A percentile compares a stretch with the other conserved stretches of the same genome.
These are phyloP conservation scores for Magnusiomyces tetraspermus DNA, from an alignment of 1,139 yeast species.

Conservation along the genomic window DNA sequence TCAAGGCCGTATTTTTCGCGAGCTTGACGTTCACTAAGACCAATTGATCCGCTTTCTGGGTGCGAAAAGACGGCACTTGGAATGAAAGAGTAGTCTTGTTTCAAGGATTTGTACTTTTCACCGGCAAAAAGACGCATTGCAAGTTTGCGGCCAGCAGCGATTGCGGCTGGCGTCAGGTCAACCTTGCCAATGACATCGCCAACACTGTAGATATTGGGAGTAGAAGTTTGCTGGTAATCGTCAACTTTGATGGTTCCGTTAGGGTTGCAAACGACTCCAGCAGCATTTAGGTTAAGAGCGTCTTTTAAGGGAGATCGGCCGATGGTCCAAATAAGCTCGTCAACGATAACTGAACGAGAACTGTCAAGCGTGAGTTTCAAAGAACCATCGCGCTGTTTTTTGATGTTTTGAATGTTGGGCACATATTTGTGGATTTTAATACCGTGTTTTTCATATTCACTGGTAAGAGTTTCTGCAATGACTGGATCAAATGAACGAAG, in stretches of 20 bases:
- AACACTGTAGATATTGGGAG: constrained; percentile 64
- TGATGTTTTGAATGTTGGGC: constrained; percentile 48
- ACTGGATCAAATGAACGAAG: constrained; percentile 78
- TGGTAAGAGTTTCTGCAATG: constrained; percentile 70
- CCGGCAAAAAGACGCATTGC: constrained; percentile 88
- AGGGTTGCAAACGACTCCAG: constrained; percentile 57
- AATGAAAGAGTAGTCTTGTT: constrained; percentile 84
- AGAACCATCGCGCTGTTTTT: constrained; percentile 49
- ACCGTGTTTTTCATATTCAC: constrained; percentile 71
- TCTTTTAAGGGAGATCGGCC: constrained; percentile 77
- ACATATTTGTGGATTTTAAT: constrained; percentile 65
- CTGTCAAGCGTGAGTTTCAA: too few relatives aligned
- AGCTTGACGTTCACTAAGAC: constrained; percentile 73
- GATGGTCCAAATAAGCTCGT: constrained; percentile 81
- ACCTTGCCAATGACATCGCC: constrained; percentile 87
- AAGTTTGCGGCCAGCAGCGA: constrained; percentile 93
- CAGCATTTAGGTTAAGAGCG: constrained; percentile 58
- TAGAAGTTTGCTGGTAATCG: constrained; percentile 75
- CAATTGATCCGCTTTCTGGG: constrained; percentile 95
- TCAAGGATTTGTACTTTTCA: constrained; percentile 49
- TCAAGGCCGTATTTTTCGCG: constrained; percentile 68
- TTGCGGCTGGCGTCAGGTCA: constrained; percentile 96
- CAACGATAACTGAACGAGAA: too few relatives aligned
- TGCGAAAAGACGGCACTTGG: too few relatives aligned
- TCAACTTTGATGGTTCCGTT: constrained; percentile 60